phyloP scores from a whole-genome alignment of 2,329 filamentous ascomycete species.

The Colletotrichum lini region DNA sequence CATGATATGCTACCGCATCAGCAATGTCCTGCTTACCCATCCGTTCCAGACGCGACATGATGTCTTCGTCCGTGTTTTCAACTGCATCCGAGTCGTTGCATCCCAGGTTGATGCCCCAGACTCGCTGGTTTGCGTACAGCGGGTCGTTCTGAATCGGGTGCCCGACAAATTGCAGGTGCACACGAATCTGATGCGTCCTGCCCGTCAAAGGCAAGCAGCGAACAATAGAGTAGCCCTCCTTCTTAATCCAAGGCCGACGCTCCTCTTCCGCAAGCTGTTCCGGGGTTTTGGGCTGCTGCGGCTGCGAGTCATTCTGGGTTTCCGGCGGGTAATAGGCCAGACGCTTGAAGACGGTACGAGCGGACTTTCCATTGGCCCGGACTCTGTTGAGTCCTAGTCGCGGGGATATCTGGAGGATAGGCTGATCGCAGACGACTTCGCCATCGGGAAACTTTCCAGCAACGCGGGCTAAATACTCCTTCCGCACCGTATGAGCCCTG shows the following conservation, averaged over 20 bases:
- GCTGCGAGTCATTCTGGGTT: conserved; percentile 42
- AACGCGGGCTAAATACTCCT: conserved; percentile 95
- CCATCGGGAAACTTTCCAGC: conserved; percentile 93
- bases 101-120: conserved; percentile 88
- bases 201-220: conserved; percentile 94
- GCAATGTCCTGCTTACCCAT: conserved; percentile 97
- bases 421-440: conserved; percentile 92
- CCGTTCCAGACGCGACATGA: conserved; percentile 85
- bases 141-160: conserved; percentile 98
- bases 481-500: conserved; percentile 84
- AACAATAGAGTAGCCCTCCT: conserved; percentile 92
- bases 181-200: conserved; percentile 93
- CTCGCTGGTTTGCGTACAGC: conserved; percentile 94
- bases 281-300: conserved; percentile 46
- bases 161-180: conserved; percentile 94
- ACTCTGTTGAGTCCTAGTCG: conserved; percentile 95
- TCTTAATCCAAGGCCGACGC: conserved; percentile 61
- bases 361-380: conserved; percentile 91
- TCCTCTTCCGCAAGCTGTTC: conserved; percentile 45
- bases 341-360: conserved; percentile 91
- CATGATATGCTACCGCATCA: conserved; percentile 91
- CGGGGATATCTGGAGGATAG: conserved; percentile 93
- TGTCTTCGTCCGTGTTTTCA: conserved; percentile 86
- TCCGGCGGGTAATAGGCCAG: conserved; percentile 88
- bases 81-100: conserved; percentile 74